Base-by-base conservation (phyloP, 1,284 basidiomycete genomes). In the Fomes fomentarius region DNA sequence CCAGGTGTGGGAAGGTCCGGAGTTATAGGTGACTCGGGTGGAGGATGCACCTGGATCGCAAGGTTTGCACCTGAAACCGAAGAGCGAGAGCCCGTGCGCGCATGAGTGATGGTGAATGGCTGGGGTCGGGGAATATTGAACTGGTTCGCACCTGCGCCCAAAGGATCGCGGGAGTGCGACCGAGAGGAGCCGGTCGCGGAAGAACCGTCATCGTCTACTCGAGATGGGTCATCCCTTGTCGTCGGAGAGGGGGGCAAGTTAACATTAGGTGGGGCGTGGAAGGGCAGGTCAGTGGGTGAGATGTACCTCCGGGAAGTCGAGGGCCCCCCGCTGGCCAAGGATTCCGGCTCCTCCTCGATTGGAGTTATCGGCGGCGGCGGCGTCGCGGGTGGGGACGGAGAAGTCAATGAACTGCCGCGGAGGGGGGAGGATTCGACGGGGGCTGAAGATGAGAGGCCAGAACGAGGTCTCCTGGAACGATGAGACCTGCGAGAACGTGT, bases 321-420 rank as follows among this genome's bases (percentile, higher is more conserved):
- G 50, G 81, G 76, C 39, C 76, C 79, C 11, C 62, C 53, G 34
- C 62, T 52, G 22, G 30, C 47, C 17, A 37, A 25, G n/a, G 48
- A 58, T 38, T 80, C 79, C 0, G 75, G 69, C 49, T 83, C 81
- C 67, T 91, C 89, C 31, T 81, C 79, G 38, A 90, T 89, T 33
- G 89, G 89, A 19, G 88, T 89, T 63, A 91, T 89, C 17, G 89
- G 89, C 3, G 89, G 89, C 17, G 89, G 87, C 0, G 86, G 87
- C 7, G 85, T 83, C 21, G 78, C 68, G 2, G 87, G 82, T 11
- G 79, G 71, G 1, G 72, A 68, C 1, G 69, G 74, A 26, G 69
- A 78, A 48, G 63, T 73, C 61, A 69, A 69, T 59, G 64, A 76
- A 44, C 69, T 69, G 31, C 64, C 72, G 35, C 83, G 77, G 33